Percentiles rank a stretch among this genome's conserved stretches.
Evolutionary conservation across 2,329 filamentous ascomycete species (phyloP).

Genomic region (Aspergillus hiratsukae): DNA sequence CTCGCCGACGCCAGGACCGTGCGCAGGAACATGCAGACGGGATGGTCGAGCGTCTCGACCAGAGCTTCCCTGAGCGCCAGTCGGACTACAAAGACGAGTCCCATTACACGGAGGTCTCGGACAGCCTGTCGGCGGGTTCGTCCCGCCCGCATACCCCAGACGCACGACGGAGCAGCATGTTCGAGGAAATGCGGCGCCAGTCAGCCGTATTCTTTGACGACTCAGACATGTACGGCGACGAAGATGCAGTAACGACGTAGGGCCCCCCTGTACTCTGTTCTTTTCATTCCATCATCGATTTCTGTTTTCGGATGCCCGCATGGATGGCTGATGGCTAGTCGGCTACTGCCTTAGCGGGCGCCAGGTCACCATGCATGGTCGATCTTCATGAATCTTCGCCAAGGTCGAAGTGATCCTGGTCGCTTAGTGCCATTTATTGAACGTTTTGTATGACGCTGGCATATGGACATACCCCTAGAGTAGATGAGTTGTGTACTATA

Average conservation of each 20-base stretch:
- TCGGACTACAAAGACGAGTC: constrained; percentile 20
- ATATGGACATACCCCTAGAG: background rate
- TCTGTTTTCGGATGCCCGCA: background rate
- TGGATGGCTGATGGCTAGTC: background rate
- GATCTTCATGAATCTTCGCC: background rate
- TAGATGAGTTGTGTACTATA: background rate
- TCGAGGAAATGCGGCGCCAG: constrained; percentile 44
- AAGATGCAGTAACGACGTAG: constrained; percentile 10
- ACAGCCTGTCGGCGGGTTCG: constrained; percentile 17
- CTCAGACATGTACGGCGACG: constrained; percentile 29
- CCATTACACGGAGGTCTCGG: constrained; percentile 18
- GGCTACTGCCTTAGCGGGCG: background rate
- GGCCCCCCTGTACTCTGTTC: background rate
- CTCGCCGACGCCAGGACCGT: constrained; percentile 21
- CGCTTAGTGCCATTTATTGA: background rate
- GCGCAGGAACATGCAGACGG: constrained; percentile 16
- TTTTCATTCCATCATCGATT: background rate
- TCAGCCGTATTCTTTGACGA: constrained; percentile 47
- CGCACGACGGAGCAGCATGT: constrained; percentile 26
- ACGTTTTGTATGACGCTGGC: background rate
- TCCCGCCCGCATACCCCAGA: constrained; percentile 20
- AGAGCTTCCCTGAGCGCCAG: constrained; percentile 24
- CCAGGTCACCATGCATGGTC: background rate
- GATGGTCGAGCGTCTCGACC: constrained; percentile 23
- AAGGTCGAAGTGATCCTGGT: background rate